Percentiles rank a stretch among this genome's conserved stretches.
Conservation (phyloP, 192 early-diverging fungal species). For the Entomortierella beljakovae region DNA sequence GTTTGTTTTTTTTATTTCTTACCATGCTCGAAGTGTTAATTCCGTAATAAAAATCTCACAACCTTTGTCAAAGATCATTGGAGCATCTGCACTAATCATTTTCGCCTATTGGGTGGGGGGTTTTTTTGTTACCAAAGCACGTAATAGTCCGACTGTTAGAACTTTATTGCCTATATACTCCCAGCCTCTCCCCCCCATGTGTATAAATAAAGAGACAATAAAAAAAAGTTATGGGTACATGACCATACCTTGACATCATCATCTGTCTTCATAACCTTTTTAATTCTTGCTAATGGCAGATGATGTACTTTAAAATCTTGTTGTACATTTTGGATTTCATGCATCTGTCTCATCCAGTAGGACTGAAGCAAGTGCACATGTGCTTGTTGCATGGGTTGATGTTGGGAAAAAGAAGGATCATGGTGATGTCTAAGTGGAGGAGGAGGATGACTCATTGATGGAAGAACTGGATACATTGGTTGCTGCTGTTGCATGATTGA, state of each 20-base stretch:
- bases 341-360: slow-evolving; percentile 81
- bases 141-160: not conserved
- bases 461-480: slow-evolving; percentile 39
- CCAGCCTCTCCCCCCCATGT: too few relatives aligned
- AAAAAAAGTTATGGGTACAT: too few relatives aligned
- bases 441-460: slow-evolving; percentile 51
- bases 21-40: slow-evolving; percentile 84
- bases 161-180: too few relatives aligned
- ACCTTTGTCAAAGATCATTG: slow-evolving; percentile 94
- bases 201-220: too few relatives aligned
- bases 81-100: slow-evolving; percentile 82
- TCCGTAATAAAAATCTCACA: slow-evolving; percentile 98
- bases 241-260: slow-evolving; percentile 94
- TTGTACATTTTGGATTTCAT: slow-evolving; percentile 69
- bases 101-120: too few relatives aligned
- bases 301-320: slow-evolving; percentile 93
- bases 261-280: slow-evolving; percentile 99
- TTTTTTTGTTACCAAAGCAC: too few relatives aligned
- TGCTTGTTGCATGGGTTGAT: slow-evolving; percentile 52
- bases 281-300: slow-evolving; percentile 93
- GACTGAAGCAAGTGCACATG: slow-evolving; percentile 56
- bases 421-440: slow-evolving; percentile 48
- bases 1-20: slow-evolving; percentile 12
- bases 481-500: slow-evolving; percentile 8
- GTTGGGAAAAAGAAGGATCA: slow-evolving; percentile 37